These are phyloP conservation scores for Farysia itapuensis DNA, from an alignment of 1,284 basidiomycete species.

Conservation along the genomic window DNA sequence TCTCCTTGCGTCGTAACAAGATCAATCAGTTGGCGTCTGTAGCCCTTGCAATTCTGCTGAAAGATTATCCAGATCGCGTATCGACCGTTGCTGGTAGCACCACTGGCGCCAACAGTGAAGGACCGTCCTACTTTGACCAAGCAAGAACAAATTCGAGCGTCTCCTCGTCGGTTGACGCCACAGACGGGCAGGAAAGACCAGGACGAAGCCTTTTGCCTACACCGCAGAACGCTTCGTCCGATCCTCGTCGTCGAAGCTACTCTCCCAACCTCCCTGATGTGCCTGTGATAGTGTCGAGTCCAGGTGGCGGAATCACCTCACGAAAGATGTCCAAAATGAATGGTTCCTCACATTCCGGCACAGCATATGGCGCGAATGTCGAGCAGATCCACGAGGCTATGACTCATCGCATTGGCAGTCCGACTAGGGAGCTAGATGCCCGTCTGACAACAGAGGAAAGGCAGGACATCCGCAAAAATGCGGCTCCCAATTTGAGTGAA, in stretches of 20 bases:
- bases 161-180: not conserved
- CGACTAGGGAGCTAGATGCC: constrained; percentile 19
- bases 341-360: constrained; percentile 8
- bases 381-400: constrained; percentile 38
- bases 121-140: constrained; percentile 20
- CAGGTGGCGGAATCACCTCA: constrained; percentile 46
- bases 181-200: constrained; percentile 3
- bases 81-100: constrained; percentile 1
- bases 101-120: not conserved
- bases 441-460: constrained; percentile 23
- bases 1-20: constrained; percentile 52
- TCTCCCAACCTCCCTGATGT: constrained; percentile 46
- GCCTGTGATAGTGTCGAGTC: constrained; percentile 45
- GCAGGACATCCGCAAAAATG: constrained; percentile 8
- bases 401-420: constrained; percentile 22
- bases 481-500: constrained; percentile 23
- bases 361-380: constrained; percentile 23
- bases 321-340: constrained; percentile 32
- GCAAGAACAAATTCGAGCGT: not conserved
- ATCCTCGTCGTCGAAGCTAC: constrained; percentile 28
- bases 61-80: constrained; percentile 43
- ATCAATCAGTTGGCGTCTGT: constrained; percentile 34
- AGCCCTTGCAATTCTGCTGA: constrained; percentile 43
- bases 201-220: constrained; percentile 6
- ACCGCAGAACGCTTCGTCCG: constrained; percentile 6